Evolutionary conservation across 306 rosid genomes (phyloP).

Genomic region (Lathyrus aphaca): DNA sequence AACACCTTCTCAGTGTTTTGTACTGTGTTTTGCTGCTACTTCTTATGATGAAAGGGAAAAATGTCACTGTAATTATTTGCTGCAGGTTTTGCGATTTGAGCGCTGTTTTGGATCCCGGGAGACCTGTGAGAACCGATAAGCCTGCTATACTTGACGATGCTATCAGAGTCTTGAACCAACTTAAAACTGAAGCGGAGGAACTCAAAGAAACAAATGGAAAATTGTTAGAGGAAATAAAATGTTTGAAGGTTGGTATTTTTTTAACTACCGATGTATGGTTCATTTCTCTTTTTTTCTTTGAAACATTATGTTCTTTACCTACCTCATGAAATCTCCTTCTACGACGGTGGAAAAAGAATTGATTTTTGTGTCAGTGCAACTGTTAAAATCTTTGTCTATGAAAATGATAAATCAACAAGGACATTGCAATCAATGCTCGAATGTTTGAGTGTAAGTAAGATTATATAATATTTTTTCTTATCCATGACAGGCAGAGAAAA

Average conservation of each 20-base stretch:
- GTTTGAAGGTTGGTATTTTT: slow-evolving; percentile 66
- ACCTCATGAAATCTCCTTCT: slow-evolving; percentile 11
- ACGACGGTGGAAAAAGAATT: slow-evolving; percentile 6
- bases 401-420: slow-evolving; percentile 1
- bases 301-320: neutral
- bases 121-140: slow-evolving; percentile 75
- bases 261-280: slow-evolving; percentile 12
- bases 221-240: slow-evolving; percentile 71
- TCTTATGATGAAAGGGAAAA: slow-evolving; percentile 6
- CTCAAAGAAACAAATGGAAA: slow-evolving; percentile 75
- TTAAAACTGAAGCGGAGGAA: slow-evolving; percentile 75
- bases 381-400: neutral
- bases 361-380: neutral
- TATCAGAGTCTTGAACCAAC: slow-evolving; percentile 75
- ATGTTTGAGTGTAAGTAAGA: neutral
- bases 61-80: slow-evolving; percentile 22
- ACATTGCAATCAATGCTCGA: slow-evolving; percentile 9
- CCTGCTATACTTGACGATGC: slow-evolving; percentile 84
- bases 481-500: slow-evolving; percentile 75
- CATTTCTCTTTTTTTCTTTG: neutral
- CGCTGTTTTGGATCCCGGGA: slow-evolving; percentile 79
- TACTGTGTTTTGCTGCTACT: slow-evolving; percentile 36
- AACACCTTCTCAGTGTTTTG: slow-evolving; percentile 19
- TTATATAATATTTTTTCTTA: neutral
- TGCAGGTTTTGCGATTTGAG: slow-evolving; percentile 81